Base-by-base conservation (phyloP, 2,329 filamentous ascomycete genomes). In the Colletotrichum lindemuthianum region DNA sequence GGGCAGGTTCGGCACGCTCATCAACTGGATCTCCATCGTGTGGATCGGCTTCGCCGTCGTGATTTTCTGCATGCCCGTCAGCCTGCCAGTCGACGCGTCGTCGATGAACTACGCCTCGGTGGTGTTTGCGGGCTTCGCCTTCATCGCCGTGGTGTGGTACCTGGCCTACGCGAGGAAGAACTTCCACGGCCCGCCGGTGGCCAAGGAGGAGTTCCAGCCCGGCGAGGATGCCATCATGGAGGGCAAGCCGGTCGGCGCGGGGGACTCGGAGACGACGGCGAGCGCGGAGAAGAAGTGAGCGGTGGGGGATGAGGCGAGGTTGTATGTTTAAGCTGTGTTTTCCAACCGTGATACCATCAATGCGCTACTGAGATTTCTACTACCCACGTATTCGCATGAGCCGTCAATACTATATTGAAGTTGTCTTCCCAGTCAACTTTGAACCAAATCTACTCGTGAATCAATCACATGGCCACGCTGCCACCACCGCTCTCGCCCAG, bases 21-120 rank as follows among this genome's bases (percentile, higher is more conserved):
- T 93, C 74, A 94, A 94, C 73, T 74, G 86, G 39, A 76, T 88
- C 47, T 91, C 88, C 55, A 75, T 93, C n/a, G 76, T 80, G 43
- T 94, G 91, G 91, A 92, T 93, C 63, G 75, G 80, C 37, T 81
- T 94, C 15, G 85, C 90, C 1, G 84, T 92, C 13, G 84, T 91
- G 60, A 78, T 94, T 48, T 94, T 93, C 79, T 93, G 90, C 73
- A 92, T 94, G 89, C 91, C 88, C 2, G 84, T 86, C 6, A 82
- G 84, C 3, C 73, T 90, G 9, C 84, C 87, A 0, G 86, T 90
- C 3, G 79, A 81, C 10, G 73, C 87, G 4, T 75, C 74, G 11
- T 80, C 77, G 15, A 90, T 90, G 88, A 90, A 90, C 74, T 90
- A 90, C 72, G 88, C 88, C 2, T 86, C 83, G 15, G 88, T 87